phyloP scores from a whole-genome alignment of 495 filamentous ascomycete species.

The Aspergillus heteromorphus region DNA sequence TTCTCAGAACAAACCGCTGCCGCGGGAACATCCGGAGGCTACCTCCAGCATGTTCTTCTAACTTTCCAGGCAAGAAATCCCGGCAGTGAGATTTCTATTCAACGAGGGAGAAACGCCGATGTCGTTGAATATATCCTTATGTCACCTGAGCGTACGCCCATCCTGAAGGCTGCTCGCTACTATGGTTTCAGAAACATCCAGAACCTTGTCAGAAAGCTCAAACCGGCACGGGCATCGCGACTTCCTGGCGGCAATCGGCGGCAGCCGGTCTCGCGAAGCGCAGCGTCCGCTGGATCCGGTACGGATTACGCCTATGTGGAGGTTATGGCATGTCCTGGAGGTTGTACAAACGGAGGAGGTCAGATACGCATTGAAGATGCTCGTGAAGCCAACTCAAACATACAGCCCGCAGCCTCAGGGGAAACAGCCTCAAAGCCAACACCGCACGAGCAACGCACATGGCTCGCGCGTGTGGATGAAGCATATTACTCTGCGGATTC shows the following conservation, averaged over 20 bases:
- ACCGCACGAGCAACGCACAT: conserved; percentile 72
- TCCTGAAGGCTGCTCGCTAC: conserved; percentile 81
- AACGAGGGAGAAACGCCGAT: conserved; percentile 81
- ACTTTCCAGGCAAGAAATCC: conserved; percentile 64
- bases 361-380: conserved; percentile 87
- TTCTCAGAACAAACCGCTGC: conserved; percentile 26
- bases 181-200: conserved; percentile 98
- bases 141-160: conserved; percentile 42
- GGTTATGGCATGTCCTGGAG: conserved; percentile 97
- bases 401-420: conserved; percentile 5
- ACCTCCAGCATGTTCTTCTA: conserved; percentile 73
- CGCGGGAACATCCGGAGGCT: conserved; percentile 81
- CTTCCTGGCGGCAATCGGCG: conserved; percentile 62
- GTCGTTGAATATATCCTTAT: conserved; percentile 76
- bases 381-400: conserved; percentile 17
- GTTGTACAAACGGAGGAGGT: conserved; percentile 94
- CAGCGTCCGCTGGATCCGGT: conserved; percentile 30
- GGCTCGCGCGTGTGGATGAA: conserved; percentile 84
- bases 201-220: conserved; percentile 85
- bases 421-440: conserved; percentile 47
- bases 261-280: conserved; percentile 30
- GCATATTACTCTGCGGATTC: conserved; percentile 85
- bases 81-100: conserved; percentile 59
- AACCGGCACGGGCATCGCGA: conserved; percentile 66
- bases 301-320: conserved; percentile 84